Evolutionary conservation across 768 basidiomycete species (phyloP), one percentile per base, ranked within the genome.

Genomic region (Kwoniella sp.): DNA sequence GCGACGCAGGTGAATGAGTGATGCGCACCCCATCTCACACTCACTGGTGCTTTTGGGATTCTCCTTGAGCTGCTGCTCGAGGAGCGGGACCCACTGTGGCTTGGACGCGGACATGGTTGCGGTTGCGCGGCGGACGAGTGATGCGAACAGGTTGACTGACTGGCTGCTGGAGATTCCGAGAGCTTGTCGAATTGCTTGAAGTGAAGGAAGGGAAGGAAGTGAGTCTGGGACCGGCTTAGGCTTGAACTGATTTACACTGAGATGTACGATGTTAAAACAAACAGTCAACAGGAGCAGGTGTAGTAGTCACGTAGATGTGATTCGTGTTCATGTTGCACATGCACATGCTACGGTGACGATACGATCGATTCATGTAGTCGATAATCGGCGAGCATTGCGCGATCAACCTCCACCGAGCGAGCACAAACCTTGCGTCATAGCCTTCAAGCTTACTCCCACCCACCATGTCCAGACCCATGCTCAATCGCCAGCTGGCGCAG

Each of bases 1-100:
- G n/a, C n/a, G n/a, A n/a, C n/a, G n/a, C n/a, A n/a, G n/a, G n/a
- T n/a, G n/a, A n/a, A n/a, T n/a, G n/a, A 51, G 26, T n/a, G n/a
- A n/a, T n/a, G n/a, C 38, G 50, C n/a, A 4, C 20, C 17, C 57
- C 47, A 55, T 20, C 38, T 12, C 3, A 26, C 15, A 63, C 75
- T 70, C 58, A 77, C 76, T 65, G 29, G 57, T 66, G 23, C 45
- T 58, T 34, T 74, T 69, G 9, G 69, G 73, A 47, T 77, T 68
- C 58, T 72, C 68, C 58, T 76, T 70, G 57, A 73, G 53, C 59
- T 67, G 69, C 37, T 67, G 63, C 54, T 73, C 69, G 56, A 70
- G 56, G 1, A 62, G 53, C 15, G 66, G 56, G 61, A 70, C 61
- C 72, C 72, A 73, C 1, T 64, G 57, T 9, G 65, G 58, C 34